Evolutionary conservation across 768 basidiomycete genomes (phyloP).

Genomic region (Mycena albidolilacea): DNA sequence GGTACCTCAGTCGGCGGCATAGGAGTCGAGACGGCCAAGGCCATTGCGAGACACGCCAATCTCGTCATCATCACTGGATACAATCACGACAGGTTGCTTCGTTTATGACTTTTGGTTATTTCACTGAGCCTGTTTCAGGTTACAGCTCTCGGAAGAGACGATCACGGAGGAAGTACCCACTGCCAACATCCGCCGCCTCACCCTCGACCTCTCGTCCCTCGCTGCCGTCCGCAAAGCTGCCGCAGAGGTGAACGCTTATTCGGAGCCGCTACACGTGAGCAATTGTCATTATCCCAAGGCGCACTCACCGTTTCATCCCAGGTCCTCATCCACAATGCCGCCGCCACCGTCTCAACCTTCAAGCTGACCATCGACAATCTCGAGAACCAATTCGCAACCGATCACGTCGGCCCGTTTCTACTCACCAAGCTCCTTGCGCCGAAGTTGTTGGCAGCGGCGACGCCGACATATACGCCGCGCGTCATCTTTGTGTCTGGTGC

Average conservation of each 20-base stretch:
- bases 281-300: too few relatives aligned
- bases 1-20: background rate
- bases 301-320: background rate
- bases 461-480: background rate
- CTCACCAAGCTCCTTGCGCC: constrained; percentile 2
- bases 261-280: background rate
- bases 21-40: background rate
- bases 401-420: constrained; percentile 1
- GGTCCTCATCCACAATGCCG: constrained; percentile 12
- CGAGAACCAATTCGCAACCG: background rate
- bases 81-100: background rate
- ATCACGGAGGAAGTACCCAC: background rate
- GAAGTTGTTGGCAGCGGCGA: background rate
- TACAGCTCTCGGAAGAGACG: background rate
- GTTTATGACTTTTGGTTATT: background rate
- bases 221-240: background rate
- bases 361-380: constrained; percentile 1
- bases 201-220: background rate
- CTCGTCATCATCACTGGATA: constrained; percentile 3
- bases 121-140: background rate
- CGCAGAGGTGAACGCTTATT: background rate
- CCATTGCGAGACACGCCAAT: constrained; percentile 2
- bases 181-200: background rate
- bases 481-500: background rate
- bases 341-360: background rate